A percentile compares a stretch with the other conserved stretches of the same genome.
phyloP scores from a whole-genome alignment of 352 stramenopile species.

The Pythium phragmitis region DNA sequence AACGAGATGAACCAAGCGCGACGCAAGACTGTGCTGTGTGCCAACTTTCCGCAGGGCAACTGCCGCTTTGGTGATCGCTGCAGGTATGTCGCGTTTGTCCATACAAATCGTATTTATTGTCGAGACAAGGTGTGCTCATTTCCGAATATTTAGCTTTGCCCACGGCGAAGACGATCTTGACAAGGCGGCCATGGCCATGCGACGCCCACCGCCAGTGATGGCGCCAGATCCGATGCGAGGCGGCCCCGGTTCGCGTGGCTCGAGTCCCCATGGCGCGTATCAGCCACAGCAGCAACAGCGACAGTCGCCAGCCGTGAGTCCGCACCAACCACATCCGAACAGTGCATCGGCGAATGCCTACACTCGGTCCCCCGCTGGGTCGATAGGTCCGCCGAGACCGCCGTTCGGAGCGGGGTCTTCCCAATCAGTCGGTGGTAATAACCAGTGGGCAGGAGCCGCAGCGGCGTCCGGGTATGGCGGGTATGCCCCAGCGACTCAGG shows the following conservation, averaged over 20 bases:
- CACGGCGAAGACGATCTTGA: slow-evolving; percentile 72
- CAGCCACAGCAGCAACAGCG: slow-evolving; percentile 1
- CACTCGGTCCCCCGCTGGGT: slow-evolving; percentile 17
- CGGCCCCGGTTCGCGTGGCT: slow-evolving; percentile 13
- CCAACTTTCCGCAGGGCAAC: slow-evolving; percentile 65
- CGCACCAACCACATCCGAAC: slow-evolving; percentile 4
- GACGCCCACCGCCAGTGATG: slow-evolving; percentile 10
- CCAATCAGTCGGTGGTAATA: slow-evolving; percentile 14
- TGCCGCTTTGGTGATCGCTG: slow-evolving; percentile 85
- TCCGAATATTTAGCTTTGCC: slow-evolving; percentile 54
- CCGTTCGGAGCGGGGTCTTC: slow-evolving; percentile 39
- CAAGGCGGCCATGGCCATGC: slow-evolving; percentile 14
- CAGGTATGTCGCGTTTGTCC: slow-evolving; percentile 41
- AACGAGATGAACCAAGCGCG: slow-evolving; percentile 44
- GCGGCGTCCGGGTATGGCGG: slow-evolving; percentile 21
- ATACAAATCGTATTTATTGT: not conserved
- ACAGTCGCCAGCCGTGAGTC: slow-evolving; percentile 10
- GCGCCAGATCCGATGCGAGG: slow-evolving; percentile 13
- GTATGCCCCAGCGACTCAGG: slow-evolving; percentile 2
- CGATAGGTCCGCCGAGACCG: slow-evolving; percentile 46
- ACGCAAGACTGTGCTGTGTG: slow-evolving; percentile 79
- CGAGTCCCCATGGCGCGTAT: slow-evolving; percentile 16
- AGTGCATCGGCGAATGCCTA: slow-evolving; percentile 26
- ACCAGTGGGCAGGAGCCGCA: slow-evolving; percentile 15
- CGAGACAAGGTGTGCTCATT: not conserved